These are phyloP conservation scores for Pseudopithomyces chartarum DNA, from an alignment of 2,329 filamentous ascomycete species.

Conservation along the genomic window DNA sequence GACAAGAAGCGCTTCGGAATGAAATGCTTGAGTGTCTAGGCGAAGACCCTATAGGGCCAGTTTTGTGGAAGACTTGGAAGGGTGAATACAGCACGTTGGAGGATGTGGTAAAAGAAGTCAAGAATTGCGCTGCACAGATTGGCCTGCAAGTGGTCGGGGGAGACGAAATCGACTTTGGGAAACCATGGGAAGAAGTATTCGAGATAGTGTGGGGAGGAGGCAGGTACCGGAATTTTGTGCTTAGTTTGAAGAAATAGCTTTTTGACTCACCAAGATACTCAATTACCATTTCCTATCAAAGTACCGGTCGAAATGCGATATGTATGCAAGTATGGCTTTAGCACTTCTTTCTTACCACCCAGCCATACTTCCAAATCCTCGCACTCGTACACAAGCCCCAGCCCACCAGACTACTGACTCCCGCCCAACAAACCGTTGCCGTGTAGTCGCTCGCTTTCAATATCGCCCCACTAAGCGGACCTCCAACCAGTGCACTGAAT, in stretches of 20 bases:
- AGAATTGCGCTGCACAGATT: not conserved
- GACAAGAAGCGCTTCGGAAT: no score
- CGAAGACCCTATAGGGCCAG: not conserved
- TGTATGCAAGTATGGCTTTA: conserved; percentile 6
- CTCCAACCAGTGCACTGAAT: conserved; percentile 57
- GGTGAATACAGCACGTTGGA: not conserved
- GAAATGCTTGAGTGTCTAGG: no score
- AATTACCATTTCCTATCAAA: no score
- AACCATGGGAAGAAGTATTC: not conserved
- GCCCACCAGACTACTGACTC: conserved; percentile 21
- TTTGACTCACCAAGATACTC: no score
- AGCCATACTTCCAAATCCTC: conserved; percentile 30
- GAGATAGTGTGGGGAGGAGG: not conserved
- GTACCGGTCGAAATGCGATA: no score
- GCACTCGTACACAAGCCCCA: conserved; percentile 20
- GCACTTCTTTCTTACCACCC: conserved; percentile 25
- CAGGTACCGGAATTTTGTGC: no score
- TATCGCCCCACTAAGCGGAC: conserved; percentile 59
- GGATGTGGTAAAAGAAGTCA: not conserved
- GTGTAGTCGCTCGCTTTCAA: conserved; percentile 46
- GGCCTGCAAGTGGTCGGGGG: not conserved
- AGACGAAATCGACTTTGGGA: not conserved
- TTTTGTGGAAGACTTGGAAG: not conserved
- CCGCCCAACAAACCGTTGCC: conserved; percentile 27
- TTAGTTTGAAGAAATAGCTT: no score